A percentile compares a stretch with the other conserved stretches of the same genome.
Conservation (phyloP, 192 early-diverging fungal genomes). For the Coemansia erecta region DNA sequence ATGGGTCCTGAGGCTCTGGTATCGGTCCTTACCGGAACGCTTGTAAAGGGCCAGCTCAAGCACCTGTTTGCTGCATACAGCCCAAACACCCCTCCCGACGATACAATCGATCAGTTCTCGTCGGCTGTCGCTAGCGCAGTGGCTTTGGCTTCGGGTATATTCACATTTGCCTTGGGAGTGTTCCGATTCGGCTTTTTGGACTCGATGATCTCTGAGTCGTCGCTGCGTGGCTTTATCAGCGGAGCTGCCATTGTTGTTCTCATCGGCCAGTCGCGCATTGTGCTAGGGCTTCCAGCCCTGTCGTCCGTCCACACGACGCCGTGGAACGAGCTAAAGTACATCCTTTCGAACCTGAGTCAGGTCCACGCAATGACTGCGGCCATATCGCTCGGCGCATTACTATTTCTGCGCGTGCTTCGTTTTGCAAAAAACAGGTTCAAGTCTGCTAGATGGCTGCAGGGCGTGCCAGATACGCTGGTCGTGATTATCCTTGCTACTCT, state of each 20-base stretch:
- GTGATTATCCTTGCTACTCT: slow-evolving; percentile 75
- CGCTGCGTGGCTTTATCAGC: slow-evolving; percentile 94
- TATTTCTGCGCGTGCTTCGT: slow-evolving; percentile 62
- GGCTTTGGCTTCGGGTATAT: slow-evolving; percentile 85
- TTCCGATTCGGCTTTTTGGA: slow-evolving; percentile 98
- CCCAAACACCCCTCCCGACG: slow-evolving; percentile 46
- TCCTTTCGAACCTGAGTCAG: slow-evolving; percentile 63
- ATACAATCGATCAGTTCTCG: slow-evolving; percentile 53
- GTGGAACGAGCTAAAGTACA: slow-evolving; percentile 69
- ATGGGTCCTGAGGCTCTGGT: slow-evolving; percentile 94
- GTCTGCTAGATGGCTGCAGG: slow-evolving; percentile 58
- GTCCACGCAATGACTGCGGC: slow-evolving; percentile 68
- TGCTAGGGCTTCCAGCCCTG: slow-evolving; percentile 65
- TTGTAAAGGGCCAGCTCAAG: slow-evolving; percentile 63
- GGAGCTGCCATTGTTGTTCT: slow-evolving; percentile 92
- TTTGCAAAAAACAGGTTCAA: slow-evolving; percentile 46
- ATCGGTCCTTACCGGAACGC: slow-evolving; percentile 77
- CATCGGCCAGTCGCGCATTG: slow-evolving; percentile 77
- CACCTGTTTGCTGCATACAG: slow-evolving; percentile 47
- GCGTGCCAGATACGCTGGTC: slow-evolving; percentile 89
- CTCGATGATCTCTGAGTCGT: slow-evolving; percentile 87
- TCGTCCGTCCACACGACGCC: slow-evolving; percentile 72
- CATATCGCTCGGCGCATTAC: slow-evolving; percentile 68
- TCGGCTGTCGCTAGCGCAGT: slow-evolving; percentile 63
- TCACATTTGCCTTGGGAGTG: slow-evolving; percentile 91